phyloP scores from a whole-genome alignment of 306 rosid genomes.

The Erythrophleum fordii region DNA sequence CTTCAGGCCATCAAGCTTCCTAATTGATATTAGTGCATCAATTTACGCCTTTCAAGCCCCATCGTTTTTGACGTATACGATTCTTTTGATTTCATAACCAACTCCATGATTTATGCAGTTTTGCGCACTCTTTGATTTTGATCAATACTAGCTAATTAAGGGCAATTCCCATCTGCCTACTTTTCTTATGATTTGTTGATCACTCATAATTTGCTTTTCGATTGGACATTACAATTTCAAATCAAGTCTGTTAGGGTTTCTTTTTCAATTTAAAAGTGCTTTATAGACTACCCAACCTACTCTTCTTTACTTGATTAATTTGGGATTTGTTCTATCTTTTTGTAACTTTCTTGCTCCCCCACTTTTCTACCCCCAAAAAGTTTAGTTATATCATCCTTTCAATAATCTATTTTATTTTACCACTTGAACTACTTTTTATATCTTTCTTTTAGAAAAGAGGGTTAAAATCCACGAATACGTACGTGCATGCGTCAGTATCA shows the following conservation, averaged over 20 bases:
- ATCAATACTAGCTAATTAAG: background rate
- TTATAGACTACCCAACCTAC: conserved; percentile 39
- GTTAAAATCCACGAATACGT: background rate
- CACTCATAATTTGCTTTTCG: conserved; percentile 1
- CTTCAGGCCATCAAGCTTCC: background rate
- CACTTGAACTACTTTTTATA: background rate
- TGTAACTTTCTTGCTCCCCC: background rate
- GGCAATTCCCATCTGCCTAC: too few species aligned
- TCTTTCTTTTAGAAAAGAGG: background rate
- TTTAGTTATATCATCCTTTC: background rate
- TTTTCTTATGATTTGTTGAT: too few species aligned
- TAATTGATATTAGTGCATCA: background rate
- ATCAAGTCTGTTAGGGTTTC: conserved; percentile 54
- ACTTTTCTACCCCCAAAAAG: background rate
- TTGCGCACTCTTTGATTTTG: conserved; percentile 12
- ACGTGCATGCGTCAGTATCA: background rate
- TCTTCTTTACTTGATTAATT: conserved; percentile 9
- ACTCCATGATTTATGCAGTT: conserved; percentile 3
- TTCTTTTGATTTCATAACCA: conserved; percentile 27
- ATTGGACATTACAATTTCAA: conserved; percentile 39
- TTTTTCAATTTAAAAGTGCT: conserved; percentile 37
- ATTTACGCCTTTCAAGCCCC: conserved; percentile 20
- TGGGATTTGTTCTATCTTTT: background rate
- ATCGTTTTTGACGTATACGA: conserved; percentile 1
- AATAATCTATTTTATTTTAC: background rate